phyloP scores from a whole-genome alignment of 225 moss, liverwort and hornwort species.

The Ulota crispa region DNA sequence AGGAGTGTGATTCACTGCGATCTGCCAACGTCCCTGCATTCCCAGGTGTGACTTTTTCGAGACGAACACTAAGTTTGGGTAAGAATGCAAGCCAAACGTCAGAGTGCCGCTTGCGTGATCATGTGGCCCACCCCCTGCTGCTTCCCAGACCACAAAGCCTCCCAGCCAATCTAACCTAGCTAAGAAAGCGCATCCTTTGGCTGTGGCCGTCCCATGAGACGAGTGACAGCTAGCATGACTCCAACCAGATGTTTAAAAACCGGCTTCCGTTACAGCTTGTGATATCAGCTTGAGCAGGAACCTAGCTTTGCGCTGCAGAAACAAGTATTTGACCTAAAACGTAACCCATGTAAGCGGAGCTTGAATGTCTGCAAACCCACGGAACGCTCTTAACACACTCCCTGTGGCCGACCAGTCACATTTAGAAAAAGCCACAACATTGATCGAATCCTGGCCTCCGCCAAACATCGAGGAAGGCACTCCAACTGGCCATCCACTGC shows the following conservation, averaged over 20 bases:
- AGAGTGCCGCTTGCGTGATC: neutral
- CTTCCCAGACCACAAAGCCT: neutral
- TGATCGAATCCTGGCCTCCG: neutral
- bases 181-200: neutral
- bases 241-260: neutral
- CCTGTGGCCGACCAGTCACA: neutral
- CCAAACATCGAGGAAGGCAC: neutral
- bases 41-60: slow-evolving; percentile 11
- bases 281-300: neutral
- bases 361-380: neutral
- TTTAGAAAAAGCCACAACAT: neutral
- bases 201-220: neutral
- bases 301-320: neutral
- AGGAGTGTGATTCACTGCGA: slow-evolving; percentile 1
- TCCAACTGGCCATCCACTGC: neutral
- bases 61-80: neutral
- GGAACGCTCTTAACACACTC: neutral
- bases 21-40: slow-evolving; percentile 26
- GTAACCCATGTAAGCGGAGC: neutral
- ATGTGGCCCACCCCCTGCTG: slow-evolving; percentile 9
- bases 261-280: neutral
- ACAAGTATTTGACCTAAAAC: neutral
- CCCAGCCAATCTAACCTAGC: neutral
- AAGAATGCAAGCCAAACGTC: neutral
- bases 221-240: neutral